Conservation (phyloP, 2,329 filamentous ascomycete species). For the Trichoderma sp. region DNA sequence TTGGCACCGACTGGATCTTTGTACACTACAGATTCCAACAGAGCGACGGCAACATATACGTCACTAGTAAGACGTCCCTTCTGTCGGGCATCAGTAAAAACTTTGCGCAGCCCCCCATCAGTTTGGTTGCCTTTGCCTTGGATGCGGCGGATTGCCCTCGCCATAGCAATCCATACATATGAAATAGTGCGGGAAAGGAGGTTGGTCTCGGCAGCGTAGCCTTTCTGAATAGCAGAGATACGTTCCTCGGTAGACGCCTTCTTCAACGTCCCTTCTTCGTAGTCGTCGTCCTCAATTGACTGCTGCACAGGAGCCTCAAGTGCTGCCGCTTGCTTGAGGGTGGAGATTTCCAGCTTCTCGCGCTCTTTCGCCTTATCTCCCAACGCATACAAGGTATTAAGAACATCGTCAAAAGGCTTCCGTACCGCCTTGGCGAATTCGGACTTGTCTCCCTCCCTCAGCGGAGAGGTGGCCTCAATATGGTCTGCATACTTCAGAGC, state of each 20-base stretch:
- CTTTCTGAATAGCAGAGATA: slow-evolving; percentile 62
- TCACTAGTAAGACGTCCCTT: slow-evolving; percentile 89
- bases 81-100: slow-evolving; percentile 87
- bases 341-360: slow-evolving; percentile 59
- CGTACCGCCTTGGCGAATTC: slow-evolving; percentile 77
- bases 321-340: slow-evolving; percentile 55
- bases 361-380: slow-evolving; percentile 70
- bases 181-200: slow-evolving; percentile 83
- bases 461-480: slow-evolving; percentile 75
- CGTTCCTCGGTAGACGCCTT: slow-evolving; percentile 66
- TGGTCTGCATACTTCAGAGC: slow-evolving; percentile 88
- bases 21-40: slow-evolving; percentile 95
- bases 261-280: slow-evolving; percentile 42
- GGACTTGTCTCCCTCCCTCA: slow-evolving; percentile 75
- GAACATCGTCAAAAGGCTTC: slow-evolving; percentile 78
- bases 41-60: slow-evolving; percentile 88
- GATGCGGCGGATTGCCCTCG: slow-evolving; percentile 89
- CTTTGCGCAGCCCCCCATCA: slow-evolving; percentile 78
- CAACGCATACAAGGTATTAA: slow-evolving; percentile 86
- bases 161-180: slow-evolving; percentile 91
- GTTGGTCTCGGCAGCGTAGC: slow-evolving; percentile 71
- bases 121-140: slow-evolving; percentile 73
- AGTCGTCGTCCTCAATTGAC: slow-evolving; percentile 51
- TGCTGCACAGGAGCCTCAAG: slow-evolving; percentile 39
- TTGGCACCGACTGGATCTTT: slow-evolving; percentile 90